Conservation (phyloP, 371 early-diverging fungal genomes). For the Rhizomucor miehei region DNA sequence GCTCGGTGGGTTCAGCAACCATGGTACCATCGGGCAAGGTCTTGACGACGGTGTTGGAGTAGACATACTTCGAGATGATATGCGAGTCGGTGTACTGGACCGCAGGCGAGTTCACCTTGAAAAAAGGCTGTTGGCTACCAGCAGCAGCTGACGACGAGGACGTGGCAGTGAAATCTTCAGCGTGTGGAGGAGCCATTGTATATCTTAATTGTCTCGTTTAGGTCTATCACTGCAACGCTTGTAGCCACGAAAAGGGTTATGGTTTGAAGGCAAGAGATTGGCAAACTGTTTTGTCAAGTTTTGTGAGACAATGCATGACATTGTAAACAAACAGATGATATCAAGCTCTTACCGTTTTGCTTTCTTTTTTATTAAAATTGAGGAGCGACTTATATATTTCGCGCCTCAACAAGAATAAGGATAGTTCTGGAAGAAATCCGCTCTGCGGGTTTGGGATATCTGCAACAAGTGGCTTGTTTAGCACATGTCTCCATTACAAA, state of each 20-base stretch:
- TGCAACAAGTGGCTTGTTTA: too few relatives aligned
- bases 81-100: conserved; percentile 82
- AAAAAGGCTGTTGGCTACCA: conserved; percentile 47
- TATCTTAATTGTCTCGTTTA: conserved; percentile 59
- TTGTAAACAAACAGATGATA: too few relatives aligned
- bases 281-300: conserved; percentile 56
- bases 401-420: neutral
- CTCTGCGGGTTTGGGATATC: too few relatives aligned
- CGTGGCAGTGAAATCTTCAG: conserved; percentile 21
- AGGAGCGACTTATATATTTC: neutral
- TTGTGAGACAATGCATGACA: too few relatives aligned
- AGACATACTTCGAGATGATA: conserved; percentile 83
- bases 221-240: conserved; percentile 67
- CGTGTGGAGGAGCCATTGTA: conserved; percentile 33
- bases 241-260: conserved; percentile 88
- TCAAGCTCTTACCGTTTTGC: neutral
- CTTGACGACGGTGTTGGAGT: conserved; percentile 83
- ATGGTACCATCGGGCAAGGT: conserved; percentile 65
- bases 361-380: neutral
- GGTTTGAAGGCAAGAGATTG: conserved; percentile 78
- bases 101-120: conserved; percentile 85
- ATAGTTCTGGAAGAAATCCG: too few relatives aligned
- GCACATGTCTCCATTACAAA: too few relatives aligned
- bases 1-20: conserved; percentile 81
- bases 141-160: conserved; percentile 26